phyloP scores from a whole-genome alignment of 2,329 filamentous ascomycete genomes.

The Arthrobotrys megalospora region DNA sequence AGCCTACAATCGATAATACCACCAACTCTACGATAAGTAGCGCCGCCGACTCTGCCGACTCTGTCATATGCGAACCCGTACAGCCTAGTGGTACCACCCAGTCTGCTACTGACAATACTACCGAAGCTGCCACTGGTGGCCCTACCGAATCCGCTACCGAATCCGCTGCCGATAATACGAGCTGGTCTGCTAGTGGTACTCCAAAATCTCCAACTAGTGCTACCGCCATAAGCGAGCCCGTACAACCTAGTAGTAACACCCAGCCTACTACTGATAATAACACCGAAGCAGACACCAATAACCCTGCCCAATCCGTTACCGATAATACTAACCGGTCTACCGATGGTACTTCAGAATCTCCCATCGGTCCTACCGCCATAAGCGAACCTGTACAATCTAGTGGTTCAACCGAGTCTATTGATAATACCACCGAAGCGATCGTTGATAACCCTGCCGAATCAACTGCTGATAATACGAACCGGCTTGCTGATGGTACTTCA shows the following conservation, averaged over 20 bases:
- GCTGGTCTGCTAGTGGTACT: neutral
- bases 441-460: neutral
- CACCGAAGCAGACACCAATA: neutral
- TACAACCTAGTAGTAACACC: neutral
- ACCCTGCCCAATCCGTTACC: neutral
- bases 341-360: constrained; percentile 5
- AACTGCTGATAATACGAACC: neutral
- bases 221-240: neutral
- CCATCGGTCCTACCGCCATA: neutral
- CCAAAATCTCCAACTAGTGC: neutral
- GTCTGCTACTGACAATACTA: constrained; percentile 3
- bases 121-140: neutral
- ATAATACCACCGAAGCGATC: neutral
- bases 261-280: constrained; percentile 8
- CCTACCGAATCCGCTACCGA: constrained; percentile 1
- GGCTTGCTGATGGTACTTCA: constrained; percentile 8
- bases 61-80: neutral
- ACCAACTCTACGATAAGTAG: no score
- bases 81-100: no score
- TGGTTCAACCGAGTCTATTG: neutral
- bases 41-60: no score
- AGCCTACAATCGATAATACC: neutral
- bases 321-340: neutral
- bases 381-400: no score
- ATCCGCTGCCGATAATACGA: neutral